A percentile compares a stretch with the other conserved stretches of the same genome.
Conservation (phyloP, 2,329 filamentous ascomycete genomes). For the Rugonectria rugulosa region DNA sequence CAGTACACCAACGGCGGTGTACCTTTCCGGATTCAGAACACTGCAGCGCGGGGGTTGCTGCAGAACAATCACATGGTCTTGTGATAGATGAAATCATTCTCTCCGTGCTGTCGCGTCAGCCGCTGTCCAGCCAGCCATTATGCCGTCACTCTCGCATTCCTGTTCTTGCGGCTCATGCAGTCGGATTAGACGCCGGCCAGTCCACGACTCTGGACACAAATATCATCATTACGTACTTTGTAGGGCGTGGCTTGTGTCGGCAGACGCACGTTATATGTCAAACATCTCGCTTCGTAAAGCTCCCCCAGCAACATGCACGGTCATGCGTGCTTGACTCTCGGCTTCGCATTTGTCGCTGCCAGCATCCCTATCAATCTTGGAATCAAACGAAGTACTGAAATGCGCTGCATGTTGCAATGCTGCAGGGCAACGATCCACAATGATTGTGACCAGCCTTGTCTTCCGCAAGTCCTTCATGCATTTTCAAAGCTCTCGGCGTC, state of each 20-base stretch:
- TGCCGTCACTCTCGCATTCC: not conserved
- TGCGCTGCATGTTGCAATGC: conserved; percentile 6
- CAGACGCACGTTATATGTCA: conserved; percentile 26
- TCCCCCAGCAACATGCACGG: conserved; percentile 10
- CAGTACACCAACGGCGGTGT: not conserved
- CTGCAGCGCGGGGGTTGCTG: conserved; percentile 22
- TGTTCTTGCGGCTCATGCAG: conserved; percentile 4
- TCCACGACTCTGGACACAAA: not conserved
- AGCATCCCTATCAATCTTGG: conserved; percentile 14
- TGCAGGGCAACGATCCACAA: conserved; percentile 3
- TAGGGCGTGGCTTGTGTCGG: no score
- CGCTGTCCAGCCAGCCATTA: conserved; percentile 1
- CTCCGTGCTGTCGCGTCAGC: conserved; percentile 16
- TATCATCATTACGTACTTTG: no score
- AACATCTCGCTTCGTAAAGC: conserved; percentile 10
- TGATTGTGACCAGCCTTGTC: conserved; percentile 8
- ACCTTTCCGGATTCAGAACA: conserved; percentile 14
- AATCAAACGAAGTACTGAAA: conserved; percentile 20
- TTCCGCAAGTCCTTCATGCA: conserved; percentile 14
- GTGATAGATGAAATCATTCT: not conserved
- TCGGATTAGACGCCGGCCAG: not conserved
- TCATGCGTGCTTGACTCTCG: conserved; percentile 5
- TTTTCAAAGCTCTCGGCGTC: conserved; percentile 1
- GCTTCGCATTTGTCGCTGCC: conserved; percentile 11
- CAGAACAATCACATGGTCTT: conserved; percentile 22